A percentile compares a stretch with the other conserved stretches of the same genome.
These are phyloP conservation scores for Neolentinus lepideus DNA, from an alignment of 1,284 basidiomycete species.

Conservation along the genomic window DNA sequence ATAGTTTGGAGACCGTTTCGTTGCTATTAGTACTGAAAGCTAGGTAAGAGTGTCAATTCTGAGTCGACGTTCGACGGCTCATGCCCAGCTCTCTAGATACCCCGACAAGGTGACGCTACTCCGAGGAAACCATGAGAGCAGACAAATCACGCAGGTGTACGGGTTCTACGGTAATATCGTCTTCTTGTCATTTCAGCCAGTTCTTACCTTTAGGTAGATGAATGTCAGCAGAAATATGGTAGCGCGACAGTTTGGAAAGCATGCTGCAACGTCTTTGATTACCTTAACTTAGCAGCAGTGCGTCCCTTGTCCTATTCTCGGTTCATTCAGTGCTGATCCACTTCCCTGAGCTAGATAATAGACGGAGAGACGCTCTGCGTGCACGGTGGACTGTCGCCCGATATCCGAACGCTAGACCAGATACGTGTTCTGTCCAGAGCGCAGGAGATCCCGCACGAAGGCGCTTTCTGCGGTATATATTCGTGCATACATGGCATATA, in stretches of 20 bases:
- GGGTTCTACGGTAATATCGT: constrained; percentile 86
- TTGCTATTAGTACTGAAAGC: constrained; percentile 88
- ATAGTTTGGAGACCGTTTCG: constrained; percentile 94
- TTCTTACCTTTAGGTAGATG: constrained; percentile 46
- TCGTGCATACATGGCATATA: not conserved
- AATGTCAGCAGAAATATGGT: constrained; percentile 96
- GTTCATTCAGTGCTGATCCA: not conserved
- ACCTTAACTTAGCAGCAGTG: constrained; percentile 88
- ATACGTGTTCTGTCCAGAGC: constrained; percentile 87
- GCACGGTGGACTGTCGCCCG: constrained; percentile 89
- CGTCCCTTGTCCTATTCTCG: constrained; percentile 22
- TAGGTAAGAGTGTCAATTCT: constrained; percentile 40
- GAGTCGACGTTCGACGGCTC: constrained; percentile 7
- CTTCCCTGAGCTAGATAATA: constrained; percentile 60
- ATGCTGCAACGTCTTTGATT: constrained; percentile 94
- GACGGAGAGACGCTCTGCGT: constrained; percentile 89
- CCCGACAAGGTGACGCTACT: constrained; percentile 89
- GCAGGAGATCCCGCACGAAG: constrained; percentile 95
- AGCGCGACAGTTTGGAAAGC: constrained; percentile 93
- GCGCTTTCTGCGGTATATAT: constrained; percentile 86
- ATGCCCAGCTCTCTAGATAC: constrained; percentile 47
- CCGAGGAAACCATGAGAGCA: constrained; percentile 91
- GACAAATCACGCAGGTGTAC: constrained; percentile 97
- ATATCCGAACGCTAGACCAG: constrained; percentile 89
- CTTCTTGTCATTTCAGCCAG: not conserved